Percentiles rank a stretch among this genome's conserved stretches.
These are phyloP conservation scores for Epichloe scottii DNA, from an alignment of 2,329 filamentous ascomycete species.

Conservation along the genomic window DNA sequence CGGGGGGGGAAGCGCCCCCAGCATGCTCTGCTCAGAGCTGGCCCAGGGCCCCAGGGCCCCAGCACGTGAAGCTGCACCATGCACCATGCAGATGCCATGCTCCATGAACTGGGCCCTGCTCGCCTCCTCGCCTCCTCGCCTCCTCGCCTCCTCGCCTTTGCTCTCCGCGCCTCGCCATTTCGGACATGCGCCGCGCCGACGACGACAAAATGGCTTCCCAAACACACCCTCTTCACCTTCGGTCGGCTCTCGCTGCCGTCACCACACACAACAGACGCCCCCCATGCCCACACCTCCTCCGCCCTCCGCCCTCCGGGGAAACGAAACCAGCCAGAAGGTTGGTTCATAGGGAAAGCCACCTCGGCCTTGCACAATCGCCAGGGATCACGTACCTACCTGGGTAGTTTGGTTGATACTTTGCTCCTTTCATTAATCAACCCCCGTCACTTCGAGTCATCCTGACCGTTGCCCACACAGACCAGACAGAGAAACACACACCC, in stretches of 20 bases:
- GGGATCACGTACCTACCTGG: background rate
- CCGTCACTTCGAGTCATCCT: background rate
- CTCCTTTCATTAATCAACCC: background rate
- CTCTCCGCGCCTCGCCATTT: constrained; percentile 1
- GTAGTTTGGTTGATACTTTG: no score
- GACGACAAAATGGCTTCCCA: background rate
- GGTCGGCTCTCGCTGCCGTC: background rate
- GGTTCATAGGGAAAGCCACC: background rate
- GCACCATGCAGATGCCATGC: background rate
- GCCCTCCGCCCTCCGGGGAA: background rate
- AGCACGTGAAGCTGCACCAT: background rate
- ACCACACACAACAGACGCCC: no score
- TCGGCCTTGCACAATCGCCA: background rate
- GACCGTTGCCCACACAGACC: background rate
- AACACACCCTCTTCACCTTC: background rate
- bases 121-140: no score
- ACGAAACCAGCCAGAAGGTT: background rate
- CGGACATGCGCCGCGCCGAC: constrained; percentile 6
- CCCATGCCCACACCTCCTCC: background rate
- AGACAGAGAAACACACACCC: no score
- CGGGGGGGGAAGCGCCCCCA: no score
- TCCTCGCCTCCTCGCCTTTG: no score
- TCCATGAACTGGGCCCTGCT: no score
- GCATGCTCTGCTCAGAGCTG: no score
- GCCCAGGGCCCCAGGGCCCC: no score